Percentiles rank a stretch among this genome's conserved stretches.
phyloP scores from a whole-genome alignment of 305 asterid species.

The Nicotiana rustica region DNA sequence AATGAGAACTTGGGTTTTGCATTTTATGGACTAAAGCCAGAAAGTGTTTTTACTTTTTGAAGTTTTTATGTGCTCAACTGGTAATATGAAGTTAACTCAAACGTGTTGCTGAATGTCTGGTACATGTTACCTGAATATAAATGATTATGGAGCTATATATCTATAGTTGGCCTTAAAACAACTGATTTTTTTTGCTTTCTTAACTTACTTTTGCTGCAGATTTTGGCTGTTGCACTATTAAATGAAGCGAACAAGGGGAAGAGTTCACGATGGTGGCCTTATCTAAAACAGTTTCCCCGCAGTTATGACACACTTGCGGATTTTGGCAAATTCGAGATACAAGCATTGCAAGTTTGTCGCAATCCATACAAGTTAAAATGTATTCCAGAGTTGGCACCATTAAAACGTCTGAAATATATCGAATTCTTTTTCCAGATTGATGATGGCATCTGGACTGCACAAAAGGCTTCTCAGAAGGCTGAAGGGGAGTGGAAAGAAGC shows the following conservation, averaged over 20 bases:
- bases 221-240: slow-evolving; percentile 61
- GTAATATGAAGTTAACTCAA: neutral
- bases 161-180: neutral
- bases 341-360: slow-evolving; percentile 71
- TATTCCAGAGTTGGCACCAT: neutral
- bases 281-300: slow-evolving; percentile 76
- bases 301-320: slow-evolving; percentile 70
- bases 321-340: slow-evolving; percentile 67
- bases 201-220: slow-evolving; percentile 49
- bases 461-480: slow-evolving; percentile 63
- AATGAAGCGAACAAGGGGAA: slow-evolving; percentile 74
- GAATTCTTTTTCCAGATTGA: slow-evolving; percentile 61
- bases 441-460: slow-evolving; percentile 86
- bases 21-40: neutral
- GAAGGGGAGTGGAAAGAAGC: slow-evolving; percentile 78
- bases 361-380: slow-evolving; percentile 9
- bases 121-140: neutral
- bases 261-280: slow-evolving; percentile 73
- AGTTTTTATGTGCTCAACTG: neutral
- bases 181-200: slow-evolving; percentile 4
- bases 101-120: neutral
- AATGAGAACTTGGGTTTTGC: neutral
- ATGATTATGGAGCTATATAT: neutral
- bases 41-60: neutral
- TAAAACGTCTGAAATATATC: slow-evolving; percentile 35